Conservation (phyloP, 176 grass and related monocot genomes). For the Musa itinerans region DNA sequence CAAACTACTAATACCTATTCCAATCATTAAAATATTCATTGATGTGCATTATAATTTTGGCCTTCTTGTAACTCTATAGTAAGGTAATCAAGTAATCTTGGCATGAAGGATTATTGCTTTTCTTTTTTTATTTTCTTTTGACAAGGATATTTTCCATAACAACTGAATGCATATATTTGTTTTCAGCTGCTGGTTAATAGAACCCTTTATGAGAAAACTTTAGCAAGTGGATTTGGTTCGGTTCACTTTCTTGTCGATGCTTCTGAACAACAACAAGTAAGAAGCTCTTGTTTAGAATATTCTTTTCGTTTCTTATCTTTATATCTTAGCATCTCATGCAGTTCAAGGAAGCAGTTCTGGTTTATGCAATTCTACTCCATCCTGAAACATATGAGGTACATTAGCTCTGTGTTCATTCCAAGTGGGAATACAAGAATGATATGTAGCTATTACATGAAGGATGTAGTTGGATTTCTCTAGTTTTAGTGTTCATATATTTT, state of each 20-base stretch:
- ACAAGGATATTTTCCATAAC: not conserved
- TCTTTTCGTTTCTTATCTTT: not conserved
- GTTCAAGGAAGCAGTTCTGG: slow-evolving; percentile 87
- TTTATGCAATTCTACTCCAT: slow-evolving; percentile 65
- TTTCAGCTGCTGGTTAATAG: slow-evolving; percentile 89
- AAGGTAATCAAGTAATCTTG: not conserved
- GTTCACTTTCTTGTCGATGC: slow-evolving; percentile 96
- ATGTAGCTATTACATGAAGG: not conserved
- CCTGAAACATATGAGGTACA: slow-evolving; percentile 62
- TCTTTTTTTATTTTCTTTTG: not conserved
- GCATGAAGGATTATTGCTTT: not conserved
- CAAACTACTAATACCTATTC: no score
- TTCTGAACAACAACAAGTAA: slow-evolving; percentile 96
- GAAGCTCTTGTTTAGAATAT: not conserved
- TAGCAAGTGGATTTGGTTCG: slow-evolving; percentile 90
- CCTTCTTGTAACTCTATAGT: not conserved
- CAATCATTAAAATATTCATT: no score
- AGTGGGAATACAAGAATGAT: not conserved
- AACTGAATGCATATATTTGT: slow-evolving; percentile 18
- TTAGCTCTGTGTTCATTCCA: not conserved
- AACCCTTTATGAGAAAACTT: slow-evolving; percentile 83
- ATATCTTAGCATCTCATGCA: slow-evolving; percentile 29
- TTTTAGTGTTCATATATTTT: slow-evolving; percentile 5
- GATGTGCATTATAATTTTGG: no score
- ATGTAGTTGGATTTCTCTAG: not conserved